phyloP scores from a whole-genome alignment of 2,329 filamentous ascomycete genomes.

The Aspergillus clavatus region DNA sequence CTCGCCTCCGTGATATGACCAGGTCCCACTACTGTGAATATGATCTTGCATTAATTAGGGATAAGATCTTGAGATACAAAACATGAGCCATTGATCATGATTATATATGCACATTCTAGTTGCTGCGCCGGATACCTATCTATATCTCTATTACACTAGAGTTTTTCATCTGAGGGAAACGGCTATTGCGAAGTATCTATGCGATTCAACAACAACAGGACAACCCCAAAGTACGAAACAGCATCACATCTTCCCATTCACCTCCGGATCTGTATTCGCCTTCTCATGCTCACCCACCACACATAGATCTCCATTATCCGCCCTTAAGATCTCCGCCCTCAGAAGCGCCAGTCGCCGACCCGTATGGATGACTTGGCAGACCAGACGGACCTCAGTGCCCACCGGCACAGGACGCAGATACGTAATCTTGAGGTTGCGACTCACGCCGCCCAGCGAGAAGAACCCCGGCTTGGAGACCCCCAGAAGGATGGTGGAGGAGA shows the following conservation, averaged over 20 bases:
- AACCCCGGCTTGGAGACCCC: slow-evolving; percentile 55
- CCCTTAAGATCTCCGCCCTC: slow-evolving; percentile 52
- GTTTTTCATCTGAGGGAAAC: background rate
- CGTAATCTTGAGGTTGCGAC: slow-evolving; percentile 60
- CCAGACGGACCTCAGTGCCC: slow-evolving; percentile 50
- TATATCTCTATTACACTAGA: background rate
- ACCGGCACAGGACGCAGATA: slow-evolving; percentile 60
- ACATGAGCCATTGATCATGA: no score
- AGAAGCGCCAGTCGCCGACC: slow-evolving; percentile 54
- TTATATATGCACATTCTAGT: no score
- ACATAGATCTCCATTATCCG: slow-evolving; percentile 50
- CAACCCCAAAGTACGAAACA: background rate
- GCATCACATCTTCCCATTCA: slow-evolving; percentile 13
- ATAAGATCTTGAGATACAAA: background rate
- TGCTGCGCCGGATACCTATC: no score
- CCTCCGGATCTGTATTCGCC: slow-evolving; percentile 53
- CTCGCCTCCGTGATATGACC: no score
- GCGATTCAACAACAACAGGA: background rate
- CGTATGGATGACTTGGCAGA: slow-evolving; percentile 55
- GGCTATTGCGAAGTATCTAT: background rate
- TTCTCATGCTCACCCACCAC: slow-evolving; percentile 62
- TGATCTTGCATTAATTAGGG: background rate
- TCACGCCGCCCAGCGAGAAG: slow-evolving; percentile 61
- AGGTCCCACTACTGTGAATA: background rate
- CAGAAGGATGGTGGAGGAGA: slow-evolving; percentile 56